Percentiles rank a stretch among this genome's conserved stretches.
Conservation (phyloP, 228 moss, liverwort and hornwort genomes). For the Sphagnum magellanicum region DNA sequence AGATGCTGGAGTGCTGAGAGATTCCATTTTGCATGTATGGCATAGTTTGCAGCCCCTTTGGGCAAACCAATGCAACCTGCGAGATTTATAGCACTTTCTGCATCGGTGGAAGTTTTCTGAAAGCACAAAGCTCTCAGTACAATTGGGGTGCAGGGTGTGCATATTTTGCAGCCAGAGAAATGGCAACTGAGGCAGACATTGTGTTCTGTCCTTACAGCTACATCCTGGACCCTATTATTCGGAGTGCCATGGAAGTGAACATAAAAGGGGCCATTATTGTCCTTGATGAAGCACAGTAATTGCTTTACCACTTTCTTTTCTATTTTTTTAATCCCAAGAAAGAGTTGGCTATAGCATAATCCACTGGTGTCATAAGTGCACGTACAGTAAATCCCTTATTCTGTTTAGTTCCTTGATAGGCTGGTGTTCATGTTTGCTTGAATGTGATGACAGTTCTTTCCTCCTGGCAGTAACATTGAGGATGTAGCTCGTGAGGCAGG, state of each 20-base stretch:
- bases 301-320: conserved; percentile 1
- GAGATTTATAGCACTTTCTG: too few relatives aligned
- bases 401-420: too few relatives aligned
- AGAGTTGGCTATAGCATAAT: not conserved
- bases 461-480: conserved; percentile 61
- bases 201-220: conserved; percentile 80
- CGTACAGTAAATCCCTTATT: too few relatives aligned
- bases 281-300: conserved; percentile 80
- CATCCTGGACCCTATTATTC: conserved; percentile 63
- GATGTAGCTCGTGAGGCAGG: conserved; percentile 80
- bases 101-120: too few relatives aligned
- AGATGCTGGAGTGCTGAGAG: too few relatives aligned
- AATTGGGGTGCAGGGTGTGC: conserved; percentile 48
- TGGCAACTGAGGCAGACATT: conserved; percentile 66
- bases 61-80: too few relatives aligned
- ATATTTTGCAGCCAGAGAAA: conserved; percentile 60
- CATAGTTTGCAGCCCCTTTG: too few relatives aligned
- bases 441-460: too few relatives aligned
- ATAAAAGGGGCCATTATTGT: conserved; percentile 58
- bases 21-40: too few relatives aligned
- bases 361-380: not conserved
- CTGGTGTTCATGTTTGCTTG: too few relatives aligned
- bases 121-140: not conserved
- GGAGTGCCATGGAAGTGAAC: conserved; percentile 62
- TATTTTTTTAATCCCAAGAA: conserved; percentile 1